phyloP scores from a whole-genome alignment of 108 stramenopile species.

The Discostella stelligeroides region DNA sequence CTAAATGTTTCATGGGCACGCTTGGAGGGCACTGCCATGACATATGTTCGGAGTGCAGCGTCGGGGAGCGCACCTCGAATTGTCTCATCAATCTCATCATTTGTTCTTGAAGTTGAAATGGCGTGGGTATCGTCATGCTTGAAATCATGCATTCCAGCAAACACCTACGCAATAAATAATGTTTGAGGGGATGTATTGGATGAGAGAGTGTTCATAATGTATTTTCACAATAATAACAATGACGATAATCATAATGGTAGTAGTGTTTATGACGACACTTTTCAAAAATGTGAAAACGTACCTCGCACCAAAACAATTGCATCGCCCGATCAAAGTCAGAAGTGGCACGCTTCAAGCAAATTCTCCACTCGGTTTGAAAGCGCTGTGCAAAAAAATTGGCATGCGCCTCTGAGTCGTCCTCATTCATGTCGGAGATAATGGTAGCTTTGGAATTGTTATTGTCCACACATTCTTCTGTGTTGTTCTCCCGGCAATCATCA shows the following conservation, averaged over 20 bases:
- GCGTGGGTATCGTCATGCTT: no score
- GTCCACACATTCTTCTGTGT: no score
- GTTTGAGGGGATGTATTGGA: no score
- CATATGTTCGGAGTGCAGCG: conserved; percentile 58
- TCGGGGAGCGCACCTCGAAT: conserved; percentile 68
- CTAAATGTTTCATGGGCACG: conserved; percentile 52
- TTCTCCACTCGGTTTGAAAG: conserved; percentile 59
- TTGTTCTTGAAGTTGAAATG: no score
- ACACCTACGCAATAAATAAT: no score
- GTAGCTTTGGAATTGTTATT: no score
- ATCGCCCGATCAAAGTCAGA: conserved; percentile 61
- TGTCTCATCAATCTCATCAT: no score
- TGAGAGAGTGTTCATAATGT: no score
- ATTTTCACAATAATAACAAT: no score
- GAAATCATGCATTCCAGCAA: no score
- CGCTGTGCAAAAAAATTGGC: conserved; percentile 32
- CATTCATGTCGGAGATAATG: conserved; percentile 12
- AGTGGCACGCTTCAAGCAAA: conserved; percentile 43
- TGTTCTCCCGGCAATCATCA: no score
- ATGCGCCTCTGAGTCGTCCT: conserved; percentile 4
- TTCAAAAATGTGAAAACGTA: no score
- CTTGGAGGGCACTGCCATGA: conserved; percentile 17
- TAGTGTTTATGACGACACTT: background rate
- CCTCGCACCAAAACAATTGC: conserved; percentile 52
- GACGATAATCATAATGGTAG: conserved; percentile 6